Evolutionary conservation across 2,329 filamentous ascomycete species (phyloP).

Genomic region (Colletotrichum sp.): DNA sequence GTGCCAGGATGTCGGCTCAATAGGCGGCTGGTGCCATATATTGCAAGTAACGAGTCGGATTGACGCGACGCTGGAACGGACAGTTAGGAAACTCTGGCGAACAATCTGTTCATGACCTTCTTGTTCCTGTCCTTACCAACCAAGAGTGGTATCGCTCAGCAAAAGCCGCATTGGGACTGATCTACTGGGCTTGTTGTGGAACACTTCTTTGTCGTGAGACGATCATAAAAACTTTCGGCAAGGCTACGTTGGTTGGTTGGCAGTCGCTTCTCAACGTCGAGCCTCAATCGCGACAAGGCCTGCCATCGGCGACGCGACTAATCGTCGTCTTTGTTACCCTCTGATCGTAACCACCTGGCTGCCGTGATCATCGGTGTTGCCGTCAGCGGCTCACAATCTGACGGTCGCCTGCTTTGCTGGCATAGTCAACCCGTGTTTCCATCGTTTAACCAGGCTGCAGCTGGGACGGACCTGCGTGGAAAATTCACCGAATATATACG

Average conservation of each 20-base stretch:
- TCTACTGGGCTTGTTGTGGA: not conserved
- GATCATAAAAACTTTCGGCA: not conserved
- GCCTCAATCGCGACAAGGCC: not conserved
- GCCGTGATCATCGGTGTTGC: not conserved
- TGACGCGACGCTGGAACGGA: not conserved
- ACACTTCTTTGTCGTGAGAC: conserved; percentile 4
- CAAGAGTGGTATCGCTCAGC: not conserved
- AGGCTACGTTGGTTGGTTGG: not conserved
- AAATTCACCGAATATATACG: not conserved
- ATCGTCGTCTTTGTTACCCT: not conserved
- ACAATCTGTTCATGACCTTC: not conserved
- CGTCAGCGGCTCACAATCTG: not conserved
- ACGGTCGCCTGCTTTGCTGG: not conserved
- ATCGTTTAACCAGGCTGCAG: not conserved
- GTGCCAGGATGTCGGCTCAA: not conserved
- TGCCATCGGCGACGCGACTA: not conserved
- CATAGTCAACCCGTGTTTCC: not conserved
- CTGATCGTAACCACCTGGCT: not conserved
- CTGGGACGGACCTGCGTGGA: not conserved
- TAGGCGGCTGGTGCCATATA: not conserved
- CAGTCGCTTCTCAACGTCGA: not conserved
- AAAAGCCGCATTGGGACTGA: not conserved
- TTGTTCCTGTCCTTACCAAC: not conserved
- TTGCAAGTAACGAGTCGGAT: not conserved
- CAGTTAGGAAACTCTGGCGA: not conserved